A percentile compares a stretch with the other conserved stretches of the same genome.
These are phyloP conservation scores for Nicotiana rustica DNA, from an alignment of 305 asterid species.

Conservation along the genomic window DNA sequence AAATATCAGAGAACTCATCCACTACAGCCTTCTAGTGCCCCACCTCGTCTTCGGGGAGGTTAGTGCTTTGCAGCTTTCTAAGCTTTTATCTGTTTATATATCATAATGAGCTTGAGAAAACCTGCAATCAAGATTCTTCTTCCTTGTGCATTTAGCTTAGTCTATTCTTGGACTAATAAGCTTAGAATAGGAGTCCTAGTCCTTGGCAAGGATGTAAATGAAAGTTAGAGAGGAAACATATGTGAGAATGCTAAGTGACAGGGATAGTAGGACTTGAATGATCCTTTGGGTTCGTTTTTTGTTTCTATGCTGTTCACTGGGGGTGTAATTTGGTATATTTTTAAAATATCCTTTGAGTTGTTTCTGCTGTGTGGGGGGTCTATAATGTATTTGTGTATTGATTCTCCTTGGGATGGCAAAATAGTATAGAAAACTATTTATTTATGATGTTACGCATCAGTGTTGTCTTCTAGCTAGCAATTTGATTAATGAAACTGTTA, in stretches of 20 bases:
- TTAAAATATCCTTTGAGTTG: background rate
- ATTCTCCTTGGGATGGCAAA: conserved; percentile 4
- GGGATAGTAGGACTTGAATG: conserved; percentile 6
- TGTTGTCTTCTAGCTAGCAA: background rate
- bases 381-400: background rate
- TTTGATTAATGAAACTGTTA: conserved; percentile 8
- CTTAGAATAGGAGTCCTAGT: background rate
- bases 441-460: conserved; percentile 7
- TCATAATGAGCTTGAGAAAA: background rate
- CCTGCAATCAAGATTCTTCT: background rate
- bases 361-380: background rate
- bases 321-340: background rate
- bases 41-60: conserved; percentile 63
- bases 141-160: conserved; percentile 26
- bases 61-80: conserved; percentile 36
- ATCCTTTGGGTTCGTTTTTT: background rate
- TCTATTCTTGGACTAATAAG: background rate
- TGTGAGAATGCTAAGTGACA: background rate
- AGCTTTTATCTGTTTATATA: background rate
- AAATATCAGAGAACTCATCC: conserved; percentile 41
- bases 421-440: background rate
- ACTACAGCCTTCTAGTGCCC: conserved; percentile 49
- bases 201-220: conserved; percentile 22
- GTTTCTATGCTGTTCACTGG: conserved; percentile 21
- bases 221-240: background rate